Base-by-base conservation (phyloP, 768 basidiomycete genomes). In the Clitopilus passeckerianus region DNA sequence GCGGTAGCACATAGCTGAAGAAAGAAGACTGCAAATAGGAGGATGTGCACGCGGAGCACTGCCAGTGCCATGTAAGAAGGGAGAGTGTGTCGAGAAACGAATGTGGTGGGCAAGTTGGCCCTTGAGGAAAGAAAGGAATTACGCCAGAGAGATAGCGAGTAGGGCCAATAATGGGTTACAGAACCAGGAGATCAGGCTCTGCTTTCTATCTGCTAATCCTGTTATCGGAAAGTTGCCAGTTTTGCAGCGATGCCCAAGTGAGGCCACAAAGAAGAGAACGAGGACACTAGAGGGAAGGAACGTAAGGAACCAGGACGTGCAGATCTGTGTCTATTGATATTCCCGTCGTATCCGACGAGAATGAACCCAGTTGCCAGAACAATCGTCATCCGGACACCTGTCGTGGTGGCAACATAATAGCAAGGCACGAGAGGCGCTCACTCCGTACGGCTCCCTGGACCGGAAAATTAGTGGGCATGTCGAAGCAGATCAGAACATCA, bases 401-500 rank as follows among this genome's bases (percentile, higher is more conserved):
- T 63, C 58, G 63, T 52, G 60, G 60, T 63, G 60, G 60, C 63
- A 63, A 63, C 60, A 50, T 16, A 58, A 58, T 34, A 34, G 54
- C 61, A 59, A 59, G 59, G 59, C 18, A 59, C 59, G 44, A 34
- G 35, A 52, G 16, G 23, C 57, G 15, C 15, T n/a, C 57, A 16
- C 23, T 34, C 46, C 5, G 12, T 37, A 24, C 27, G 57, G 18
- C 6, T 23, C 12, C 37, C 27, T 18, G 37, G 57, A 18, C 24
- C 18, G 37, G 27, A 44, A 22, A 37, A 34, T 15, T 30, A 24
- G 16, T 54, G 27, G 5, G 30, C 6, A 30, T 27, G 15, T 24
- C 9, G 56, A n/a, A 4, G 57, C 44, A 52, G 56, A 44, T 41
- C 37, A 41, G 37, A 41, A 41, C 14, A 41, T 41, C 37, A 41